Evolutionary conservation across 192 early-diverging fungal genomes (phyloP).

Genomic region (Backusella psychrophila): DNA sequence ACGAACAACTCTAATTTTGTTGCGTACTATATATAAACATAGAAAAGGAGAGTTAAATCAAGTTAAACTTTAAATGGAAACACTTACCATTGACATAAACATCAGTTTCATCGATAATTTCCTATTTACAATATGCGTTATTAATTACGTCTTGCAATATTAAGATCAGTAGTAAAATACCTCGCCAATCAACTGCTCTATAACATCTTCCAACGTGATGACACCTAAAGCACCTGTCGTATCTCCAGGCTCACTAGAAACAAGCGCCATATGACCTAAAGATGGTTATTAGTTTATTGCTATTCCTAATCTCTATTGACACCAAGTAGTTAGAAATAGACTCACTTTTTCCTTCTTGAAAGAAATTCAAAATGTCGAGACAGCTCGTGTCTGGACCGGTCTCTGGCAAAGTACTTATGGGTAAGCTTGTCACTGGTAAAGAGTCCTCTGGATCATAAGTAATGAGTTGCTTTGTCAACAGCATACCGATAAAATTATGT

Average conservation of each 20-base stretch:
- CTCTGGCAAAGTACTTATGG: constrained; percentile 47
- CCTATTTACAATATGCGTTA: background rate
- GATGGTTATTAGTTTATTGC: background rate
- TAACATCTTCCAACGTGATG: constrained; percentile 77
- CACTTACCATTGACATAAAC: constrained; percentile 20
- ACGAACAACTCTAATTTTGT: constrained; percentile 57
- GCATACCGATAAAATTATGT: constrained; percentile 67
- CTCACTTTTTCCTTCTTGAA: constrained; percentile 73
- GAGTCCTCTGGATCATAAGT: constrained; percentile 68
- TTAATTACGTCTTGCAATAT: background rate
- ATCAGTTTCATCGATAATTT: constrained; percentile 23
- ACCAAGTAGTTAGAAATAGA: background rate
- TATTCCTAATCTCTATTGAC: background rate
- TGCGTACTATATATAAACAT: constrained; percentile 36
- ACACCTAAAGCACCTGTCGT: constrained; percentile 59
- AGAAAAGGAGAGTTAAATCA: background rate
- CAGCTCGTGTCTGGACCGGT: constrained; percentile 50
- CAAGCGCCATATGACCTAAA: constrained; percentile 68
- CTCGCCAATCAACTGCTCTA: constrained; percentile 75
- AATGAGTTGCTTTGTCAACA: constrained; percentile 74
- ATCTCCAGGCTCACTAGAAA: constrained; percentile 43
- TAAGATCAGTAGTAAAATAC: background rate
- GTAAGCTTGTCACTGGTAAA: constrained; percentile 54
- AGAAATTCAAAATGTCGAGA: constrained; percentile 76
- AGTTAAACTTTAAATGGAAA: background rate